Conservation (phyloP, 2,329 filamentous ascomycete species). For the Phialophora expanda region DNA sequence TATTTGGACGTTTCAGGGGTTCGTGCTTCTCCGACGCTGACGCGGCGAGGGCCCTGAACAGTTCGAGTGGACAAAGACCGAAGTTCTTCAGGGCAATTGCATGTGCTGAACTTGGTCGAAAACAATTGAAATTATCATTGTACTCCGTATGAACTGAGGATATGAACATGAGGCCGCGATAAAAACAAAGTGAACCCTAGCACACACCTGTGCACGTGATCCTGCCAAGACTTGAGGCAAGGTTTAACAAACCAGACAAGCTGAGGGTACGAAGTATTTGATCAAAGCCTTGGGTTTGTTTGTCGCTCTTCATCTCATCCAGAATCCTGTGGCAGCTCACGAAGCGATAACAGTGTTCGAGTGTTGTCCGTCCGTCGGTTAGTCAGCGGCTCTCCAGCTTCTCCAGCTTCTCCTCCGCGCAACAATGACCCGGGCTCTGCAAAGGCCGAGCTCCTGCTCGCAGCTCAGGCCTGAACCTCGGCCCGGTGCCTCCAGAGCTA, state of each 20-base stretch:
- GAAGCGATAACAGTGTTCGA: no score
- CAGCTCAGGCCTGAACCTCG: background rate
- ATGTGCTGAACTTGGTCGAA: background rate
- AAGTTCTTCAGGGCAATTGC: background rate
- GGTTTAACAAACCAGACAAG: background rate
- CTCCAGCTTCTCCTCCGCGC: background rate
- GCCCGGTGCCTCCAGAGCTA: background rate
- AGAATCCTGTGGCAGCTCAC: background rate
- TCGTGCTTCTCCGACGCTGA: background rate
- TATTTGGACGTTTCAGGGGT: conserved; percentile 19
- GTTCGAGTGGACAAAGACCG: background rate
- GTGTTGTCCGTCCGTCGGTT: background rate
- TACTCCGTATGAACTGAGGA: background rate
- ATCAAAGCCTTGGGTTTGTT: background rate
- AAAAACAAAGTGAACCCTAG: background rate
- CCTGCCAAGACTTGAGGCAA: background rate
- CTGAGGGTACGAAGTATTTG: no score
- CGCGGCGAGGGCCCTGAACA: background rate
- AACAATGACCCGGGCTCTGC: background rate
- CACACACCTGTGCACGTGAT: background rate
- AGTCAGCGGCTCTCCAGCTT: conserved; percentile 4
- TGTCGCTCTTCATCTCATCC: background rate
- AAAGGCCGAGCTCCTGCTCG: background rate
- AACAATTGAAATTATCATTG: no score
- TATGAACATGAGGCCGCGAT: background rate